Evolutionary conservation across 2,329 filamentous ascomycete genomes (phyloP).

Genomic region (Talaromyces sp.): DNA sequence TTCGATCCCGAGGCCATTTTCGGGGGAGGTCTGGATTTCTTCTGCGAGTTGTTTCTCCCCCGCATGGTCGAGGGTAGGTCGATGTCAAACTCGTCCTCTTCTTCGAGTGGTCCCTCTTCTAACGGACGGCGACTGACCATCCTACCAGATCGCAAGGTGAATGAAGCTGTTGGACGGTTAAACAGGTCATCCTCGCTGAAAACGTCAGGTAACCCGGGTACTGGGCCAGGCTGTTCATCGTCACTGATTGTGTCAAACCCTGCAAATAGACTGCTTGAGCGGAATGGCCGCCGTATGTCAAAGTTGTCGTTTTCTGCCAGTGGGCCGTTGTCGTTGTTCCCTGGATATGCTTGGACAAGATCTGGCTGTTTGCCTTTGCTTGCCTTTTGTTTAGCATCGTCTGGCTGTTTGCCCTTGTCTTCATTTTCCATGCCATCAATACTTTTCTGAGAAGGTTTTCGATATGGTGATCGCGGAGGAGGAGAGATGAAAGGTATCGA

Average conservation of each 20-base stretch:
- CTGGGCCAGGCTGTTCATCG: slow-evolving; percentile 29
- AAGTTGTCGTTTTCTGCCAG: slow-evolving; percentile 55
- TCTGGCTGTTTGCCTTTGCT: slow-evolving; percentile 31
- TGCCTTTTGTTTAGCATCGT: slow-evolving; percentile 32
- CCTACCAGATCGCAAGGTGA: slow-evolving; percentile 38
- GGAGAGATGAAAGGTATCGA: slow-evolving; percentile 29
- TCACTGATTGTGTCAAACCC: slow-evolving; percentile 69
- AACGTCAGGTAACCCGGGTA: slow-evolving; percentile 27
- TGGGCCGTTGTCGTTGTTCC: slow-evolving; percentile 75
- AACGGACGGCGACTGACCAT: slow-evolving; percentile 32
- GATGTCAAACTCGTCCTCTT: slow-evolving; percentile 32
- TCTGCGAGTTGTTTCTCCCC: slow-evolving; percentile 12
- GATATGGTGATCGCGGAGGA: slow-evolving; percentile 28
- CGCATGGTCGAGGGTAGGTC: slow-evolving; percentile 15
- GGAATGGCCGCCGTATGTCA: slow-evolving; percentile 63
- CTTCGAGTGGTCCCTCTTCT: slow-evolving; percentile 29
- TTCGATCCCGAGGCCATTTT: slow-evolving; percentile 38
- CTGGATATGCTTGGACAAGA: slow-evolving; percentile 64
- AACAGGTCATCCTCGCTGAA: slow-evolving; percentile 40
- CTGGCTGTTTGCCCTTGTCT: slow-evolving; percentile 25
- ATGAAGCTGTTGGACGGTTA: slow-evolving; percentile 40
- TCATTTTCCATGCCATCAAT: slow-evolving; percentile 40
- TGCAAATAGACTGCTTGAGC: slow-evolving; percentile 80
- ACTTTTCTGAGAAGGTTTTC: slow-evolving; percentile 19
- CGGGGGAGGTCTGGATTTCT: slow-evolving; percentile 33